Evolutionary conservation across 192 early-diverging fungal species (phyloP), one percentile per base, ranked within the genome.

Genomic region (Obelidium mucronatum): DNA sequence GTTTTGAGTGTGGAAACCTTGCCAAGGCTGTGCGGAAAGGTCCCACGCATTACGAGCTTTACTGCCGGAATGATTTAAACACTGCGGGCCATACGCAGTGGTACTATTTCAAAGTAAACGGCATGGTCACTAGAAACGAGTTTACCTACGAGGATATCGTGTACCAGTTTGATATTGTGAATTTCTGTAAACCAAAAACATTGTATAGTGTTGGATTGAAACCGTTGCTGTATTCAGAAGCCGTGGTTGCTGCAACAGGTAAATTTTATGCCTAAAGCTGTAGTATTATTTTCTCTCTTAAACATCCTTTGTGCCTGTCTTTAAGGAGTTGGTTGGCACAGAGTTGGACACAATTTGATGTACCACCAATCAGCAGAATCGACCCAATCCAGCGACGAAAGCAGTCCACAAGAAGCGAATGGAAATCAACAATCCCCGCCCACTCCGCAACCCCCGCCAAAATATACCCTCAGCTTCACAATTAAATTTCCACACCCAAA

Each of bases 1-100:
- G 82, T 1, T 85, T 85, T 64, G 84, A 85, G 62, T 79, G 73
- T 59, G 84, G 84, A 1, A 85, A 85, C 67, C 75, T 85, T 56
- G 67, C 28, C 1, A 71, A 69, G 40, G 84, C 78, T 1, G 37
- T 61, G 4, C 69, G 80, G 17, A 30, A 58, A 39, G 82, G 66
- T 4, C 55, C 48, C 40, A 68, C 59, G 34, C 62, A 62, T n/a
- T 84, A 84, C 51, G 76, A 84, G 30, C 48, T 81, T 48, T 30
- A 76, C 54, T 36, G 80, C 13, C 36, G 74, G 5, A 33, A 51
- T 19, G 83, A 85, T 54, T 62, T 70, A 8, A 78, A 80, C 40
- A 85, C 76, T 5, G 52, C 52, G 37, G 78, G 78, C 58, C 55
- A 76, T 40, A 79, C 78, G 34, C 78, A 80, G 48, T 84, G 80